Conservation (phyloP, 169 alveolate species). For the Babesia ovis region DNA sequence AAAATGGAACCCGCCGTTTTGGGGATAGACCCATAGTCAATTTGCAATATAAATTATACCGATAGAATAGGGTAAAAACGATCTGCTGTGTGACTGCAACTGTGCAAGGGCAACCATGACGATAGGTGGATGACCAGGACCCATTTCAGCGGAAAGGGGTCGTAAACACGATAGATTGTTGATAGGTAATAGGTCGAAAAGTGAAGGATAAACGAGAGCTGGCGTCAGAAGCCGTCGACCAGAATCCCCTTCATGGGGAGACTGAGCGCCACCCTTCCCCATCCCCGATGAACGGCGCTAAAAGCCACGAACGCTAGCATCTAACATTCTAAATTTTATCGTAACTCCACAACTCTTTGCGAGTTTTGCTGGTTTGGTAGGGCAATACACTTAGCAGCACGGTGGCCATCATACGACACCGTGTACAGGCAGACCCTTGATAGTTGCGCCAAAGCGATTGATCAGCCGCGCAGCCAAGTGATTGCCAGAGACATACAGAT, state of each 20-base stretch:
- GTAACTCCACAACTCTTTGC: not conserved
- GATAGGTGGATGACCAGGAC: too few relatives aligned
- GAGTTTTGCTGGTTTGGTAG: not conserved
- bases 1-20: too few relatives aligned
- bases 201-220: not conserved
- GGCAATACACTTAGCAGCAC: not conserved
- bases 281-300: not conserved
- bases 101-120: too few relatives aligned
- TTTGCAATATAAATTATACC: too few relatives aligned
- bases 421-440: not conserved
- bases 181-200: too few relatives aligned
- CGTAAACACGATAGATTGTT: too few relatives aligned
- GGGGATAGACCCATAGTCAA: too few relatives aligned
- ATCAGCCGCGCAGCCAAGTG: not conserved
- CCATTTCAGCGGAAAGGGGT: too few relatives aligned
- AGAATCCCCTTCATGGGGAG: conserved; percentile 24
- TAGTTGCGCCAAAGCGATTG: not conserved
- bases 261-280: conserved; percentile 19
- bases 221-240: not conserved
- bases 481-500: not conserved
- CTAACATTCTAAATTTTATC: not conserved
- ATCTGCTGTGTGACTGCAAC: too few relatives aligned
- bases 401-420: not conserved
- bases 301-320: not conserved
- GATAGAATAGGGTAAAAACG: too few relatives aligned